phyloP scores from a whole-genome alignment of 495 filamentous ascomycete genomes.

The Xylaria castorea region DNA sequence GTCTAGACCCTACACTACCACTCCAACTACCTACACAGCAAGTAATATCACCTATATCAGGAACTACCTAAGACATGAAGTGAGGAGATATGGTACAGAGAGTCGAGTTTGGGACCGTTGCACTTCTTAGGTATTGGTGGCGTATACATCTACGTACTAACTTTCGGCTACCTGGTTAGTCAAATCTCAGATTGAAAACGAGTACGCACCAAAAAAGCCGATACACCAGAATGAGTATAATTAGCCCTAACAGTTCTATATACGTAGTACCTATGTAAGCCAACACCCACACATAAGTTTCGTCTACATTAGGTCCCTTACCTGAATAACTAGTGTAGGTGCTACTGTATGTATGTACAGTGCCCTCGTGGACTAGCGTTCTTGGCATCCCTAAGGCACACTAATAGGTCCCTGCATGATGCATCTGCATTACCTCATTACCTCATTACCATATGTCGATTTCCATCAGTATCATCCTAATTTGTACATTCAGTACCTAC shows the following conservation, averaged over 20 bases:
- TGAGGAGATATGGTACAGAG: not conserved
- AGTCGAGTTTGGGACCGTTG: not conserved
- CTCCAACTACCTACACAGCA: not conserved
- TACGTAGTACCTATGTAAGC: not conserved
- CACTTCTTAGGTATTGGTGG: not conserved
- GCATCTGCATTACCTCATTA: conserved; percentile 22
- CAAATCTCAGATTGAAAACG: not conserved
- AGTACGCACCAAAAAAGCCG: not conserved
- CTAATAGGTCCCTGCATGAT: conserved; percentile 28
- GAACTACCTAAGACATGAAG: not conserved
- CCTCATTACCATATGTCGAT: conserved; percentile 20
- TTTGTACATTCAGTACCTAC: conserved; percentile 11
- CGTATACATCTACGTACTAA: not conserved
- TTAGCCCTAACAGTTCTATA: not conserved
- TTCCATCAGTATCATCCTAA: conserved; percentile 6
- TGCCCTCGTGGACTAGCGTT: not conserved
- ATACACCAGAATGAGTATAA: not conserved
- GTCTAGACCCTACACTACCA: not conserved
- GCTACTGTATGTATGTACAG: too few relatives aligned
- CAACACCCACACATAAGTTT: not conserved
- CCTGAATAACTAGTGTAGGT: too few relatives aligned
- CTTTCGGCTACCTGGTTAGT: too few relatives aligned
- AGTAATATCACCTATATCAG: not conserved
- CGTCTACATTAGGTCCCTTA: not conserved
- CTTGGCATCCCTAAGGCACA: conserved; percentile 6